These are phyloP conservation scores for Nannizziopsis barbatae DNA, from an alignment of 2,329 filamentous ascomycete species.

Conservation along the genomic window DNA sequence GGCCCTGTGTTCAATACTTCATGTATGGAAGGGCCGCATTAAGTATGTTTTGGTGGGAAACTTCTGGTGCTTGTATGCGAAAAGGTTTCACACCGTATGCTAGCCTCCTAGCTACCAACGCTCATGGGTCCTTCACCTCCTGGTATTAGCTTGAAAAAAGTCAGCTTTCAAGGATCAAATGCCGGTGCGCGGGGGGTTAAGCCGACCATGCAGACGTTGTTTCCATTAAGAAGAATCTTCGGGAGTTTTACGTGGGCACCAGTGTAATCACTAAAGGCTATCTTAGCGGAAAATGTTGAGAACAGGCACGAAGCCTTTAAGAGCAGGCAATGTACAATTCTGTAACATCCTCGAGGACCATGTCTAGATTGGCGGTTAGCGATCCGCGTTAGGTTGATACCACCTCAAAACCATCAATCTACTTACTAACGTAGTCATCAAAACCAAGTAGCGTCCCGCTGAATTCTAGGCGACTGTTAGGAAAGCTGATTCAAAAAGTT, in stretches of 20 bases:
- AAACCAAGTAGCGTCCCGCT: constrained; percentile 89
- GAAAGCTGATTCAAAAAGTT: neutral
- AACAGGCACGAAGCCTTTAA: neutral
- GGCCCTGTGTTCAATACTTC: no score
- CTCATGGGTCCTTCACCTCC: constrained; percentile 58
- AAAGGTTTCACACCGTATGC: neutral
- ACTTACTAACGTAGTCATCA: constrained; percentile 99
- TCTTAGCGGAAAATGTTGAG: constrained; percentile 4
- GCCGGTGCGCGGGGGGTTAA: neutral
- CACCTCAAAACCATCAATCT: neutral
- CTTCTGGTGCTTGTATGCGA: no score
- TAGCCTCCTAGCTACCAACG: constrained; percentile 2
- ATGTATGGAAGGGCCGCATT: no score
- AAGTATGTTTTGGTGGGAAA: no score
- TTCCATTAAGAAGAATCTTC: constrained; percentile 93
- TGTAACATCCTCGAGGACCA: constrained; percentile 94
- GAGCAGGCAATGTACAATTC: constrained; percentile 59
- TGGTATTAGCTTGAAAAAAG: constrained; percentile 53
- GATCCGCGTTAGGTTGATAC: neutral
- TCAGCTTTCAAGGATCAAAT: constrained; percentile 3
- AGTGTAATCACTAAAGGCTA: constrained; percentile 64
- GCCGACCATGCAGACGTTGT: constrained; percentile 97
- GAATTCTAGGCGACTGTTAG: constrained; percentile 56
- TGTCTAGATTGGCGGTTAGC: constrained; percentile 50
- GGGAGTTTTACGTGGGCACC: constrained; percentile 78